phyloP scores from a whole-genome alignment of 2,329 filamentous ascomycete genomes.

The Fusarium humuli region DNA sequence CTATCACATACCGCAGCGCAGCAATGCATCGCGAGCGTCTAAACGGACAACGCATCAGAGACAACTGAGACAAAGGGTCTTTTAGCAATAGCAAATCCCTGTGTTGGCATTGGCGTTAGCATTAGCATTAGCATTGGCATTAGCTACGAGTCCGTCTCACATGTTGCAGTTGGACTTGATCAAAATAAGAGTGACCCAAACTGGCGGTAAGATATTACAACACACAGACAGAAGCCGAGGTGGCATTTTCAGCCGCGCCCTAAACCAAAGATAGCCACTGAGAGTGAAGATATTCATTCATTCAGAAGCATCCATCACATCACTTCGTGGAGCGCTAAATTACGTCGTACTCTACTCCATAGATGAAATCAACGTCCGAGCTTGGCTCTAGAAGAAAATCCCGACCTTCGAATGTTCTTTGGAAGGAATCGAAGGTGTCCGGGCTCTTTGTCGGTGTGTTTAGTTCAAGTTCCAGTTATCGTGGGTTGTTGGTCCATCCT shows the following conservation, averaged over 20 bases:
- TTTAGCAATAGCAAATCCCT: conserved; percentile 11
- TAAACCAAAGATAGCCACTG: neutral
- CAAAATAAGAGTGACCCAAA: conserved; percentile 34
- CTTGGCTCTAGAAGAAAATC: conserved; percentile 37
- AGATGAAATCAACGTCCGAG: conserved; percentile 25
- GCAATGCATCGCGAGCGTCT: conserved; percentile 5
- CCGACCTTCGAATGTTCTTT: conserved; percentile 14
- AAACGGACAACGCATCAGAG: conserved; percentile 16
- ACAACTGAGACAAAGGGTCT: conserved; percentile 3
- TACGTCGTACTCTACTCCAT: conserved; percentile 7
- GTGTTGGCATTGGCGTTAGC: neutral
- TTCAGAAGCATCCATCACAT: neutral
- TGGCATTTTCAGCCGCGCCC: neutral
- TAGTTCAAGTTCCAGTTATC: neutral
- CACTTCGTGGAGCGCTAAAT: neutral
- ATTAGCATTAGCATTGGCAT: neutral
- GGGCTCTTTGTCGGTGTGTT: conserved; percentile 29
- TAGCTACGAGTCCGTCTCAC: conserved; percentile 7
- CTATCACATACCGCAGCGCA: conserved; percentile 5
- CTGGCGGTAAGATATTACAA: conserved; percentile 32
- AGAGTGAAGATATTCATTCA: neutral
- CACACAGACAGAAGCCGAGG: conserved; percentile 7
- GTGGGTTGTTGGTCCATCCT: conserved; percentile 24
- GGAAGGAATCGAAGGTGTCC: neutral
- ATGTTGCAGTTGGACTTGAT: conserved; percentile 16